Base-by-base conservation (phyloP, 2,329 filamentous ascomycete species). In the Botrytis aclada region DNA sequence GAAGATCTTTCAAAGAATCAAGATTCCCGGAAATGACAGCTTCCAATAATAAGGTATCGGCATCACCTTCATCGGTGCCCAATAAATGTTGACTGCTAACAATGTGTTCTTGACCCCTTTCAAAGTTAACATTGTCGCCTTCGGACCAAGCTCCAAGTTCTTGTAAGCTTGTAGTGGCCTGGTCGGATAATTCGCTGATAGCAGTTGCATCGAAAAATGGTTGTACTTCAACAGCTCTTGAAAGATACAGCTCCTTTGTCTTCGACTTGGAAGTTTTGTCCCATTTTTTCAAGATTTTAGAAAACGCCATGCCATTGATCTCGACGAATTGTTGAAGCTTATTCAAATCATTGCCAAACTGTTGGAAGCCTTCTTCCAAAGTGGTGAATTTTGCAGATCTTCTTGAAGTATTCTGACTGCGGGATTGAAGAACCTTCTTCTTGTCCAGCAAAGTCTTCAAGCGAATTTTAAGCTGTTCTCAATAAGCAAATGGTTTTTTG, bases 271-370 rank as follows among this genome's bases (percentile, higher is more conserved):
- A 98, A 1, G 95, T 98, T 88, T 99, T 99, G 84, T 99, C 96
- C 96, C 96, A 99, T 88, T 99, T 99, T 84, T 99, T 99, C 76
- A 99, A 85, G 74, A 99, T 99, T 83, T 99, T 99, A 41, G 95
- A 98, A 82, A 98, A 98, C 25, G 95, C 96, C 2, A 94, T 98
- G 80, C 96, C 95, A 81, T 99, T 99, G 81, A 98, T 93, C 82
- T 98, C 95, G 76, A 99, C 94, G 83, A 98, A 99, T 85, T 98
- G 96, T 85, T 98, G 94, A 25, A 99, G 88, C 84, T 99, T 99
- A 84, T 97, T 97, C 63, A 99, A 84, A 81, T 99, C 96, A 80
- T 93, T 95, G 80, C 95, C 95, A 82, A 99, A 99, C 82, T 98
- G 94, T 78, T 97, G 94, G 80, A 98, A 97, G 20, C 96, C 96